phyloP scores from a whole-genome alignment of 2,329 filamentous ascomycete genomes.

The Beauveria bassiana region DNA sequence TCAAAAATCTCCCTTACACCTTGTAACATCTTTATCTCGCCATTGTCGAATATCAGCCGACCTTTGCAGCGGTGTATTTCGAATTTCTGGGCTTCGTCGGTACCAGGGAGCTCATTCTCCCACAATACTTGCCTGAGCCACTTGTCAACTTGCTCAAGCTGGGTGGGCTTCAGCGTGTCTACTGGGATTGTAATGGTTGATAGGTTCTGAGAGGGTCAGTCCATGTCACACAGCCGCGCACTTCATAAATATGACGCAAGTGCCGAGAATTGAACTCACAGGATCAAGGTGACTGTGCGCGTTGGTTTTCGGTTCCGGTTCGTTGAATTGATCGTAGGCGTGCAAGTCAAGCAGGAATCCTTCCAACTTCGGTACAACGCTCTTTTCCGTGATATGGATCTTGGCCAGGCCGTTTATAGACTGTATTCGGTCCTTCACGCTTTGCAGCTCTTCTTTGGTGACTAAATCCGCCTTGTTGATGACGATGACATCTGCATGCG shows the following conservation, averaged over 20 bases:
- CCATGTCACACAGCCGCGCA: background rate
- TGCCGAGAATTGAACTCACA: conserved; percentile 39
- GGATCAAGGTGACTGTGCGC: conserved; percentile 89
- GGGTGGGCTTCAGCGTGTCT: conserved; percentile 46
- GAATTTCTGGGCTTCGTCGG: conserved; percentile 37
- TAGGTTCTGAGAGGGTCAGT: background rate
- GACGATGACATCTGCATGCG: conserved; percentile 89
- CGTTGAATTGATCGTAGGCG: conserved; percentile 78
- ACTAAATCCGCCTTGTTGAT: conserved; percentile 93
- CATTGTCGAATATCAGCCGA: conserved; percentile 57
- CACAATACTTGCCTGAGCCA: conserved; percentile 83
- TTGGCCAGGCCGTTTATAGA: conserved; percentile 88
- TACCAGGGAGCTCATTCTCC: conserved; percentile 58
- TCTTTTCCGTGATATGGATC: conserved; percentile 73
- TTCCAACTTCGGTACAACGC: conserved; percentile 72
- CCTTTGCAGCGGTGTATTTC: conserved; percentile 89
- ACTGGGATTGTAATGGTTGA: conserved; percentile 71
- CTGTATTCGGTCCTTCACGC: conserved; percentile 61
- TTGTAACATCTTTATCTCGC: conserved; percentile 70
- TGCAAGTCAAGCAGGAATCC: conserved; percentile 84
- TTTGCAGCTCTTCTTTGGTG: conserved; percentile 56
- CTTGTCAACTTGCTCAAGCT: conserved; percentile 60
- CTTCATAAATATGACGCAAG: background rate
- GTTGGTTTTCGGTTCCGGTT: conserved; percentile 62
- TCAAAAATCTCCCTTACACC: conserved; percentile 93